These are phyloP conservation scores for Chrysanthemum lavandulifolium DNA, from an alignment of 129 eudicot species.

Conservation along the genomic window DNA sequence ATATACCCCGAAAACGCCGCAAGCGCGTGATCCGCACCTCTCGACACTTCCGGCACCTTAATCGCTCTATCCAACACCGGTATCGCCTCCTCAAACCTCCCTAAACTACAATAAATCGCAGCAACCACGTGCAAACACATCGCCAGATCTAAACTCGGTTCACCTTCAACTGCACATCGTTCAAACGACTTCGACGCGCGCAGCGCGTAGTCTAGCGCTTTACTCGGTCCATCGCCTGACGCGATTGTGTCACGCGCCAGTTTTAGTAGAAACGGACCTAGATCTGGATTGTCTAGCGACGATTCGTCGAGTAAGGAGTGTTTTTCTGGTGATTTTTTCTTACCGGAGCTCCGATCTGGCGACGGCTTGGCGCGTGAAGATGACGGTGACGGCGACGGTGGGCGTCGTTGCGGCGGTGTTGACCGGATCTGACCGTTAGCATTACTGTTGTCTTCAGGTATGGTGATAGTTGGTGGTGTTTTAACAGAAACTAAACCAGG, in stretches of 20 bases:
- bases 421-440: conserved; percentile 53
- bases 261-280: conserved; percentile 85
- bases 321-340: conserved; percentile 81
- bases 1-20: conserved; percentile 93
- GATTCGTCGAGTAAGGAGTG: conserved; percentile 51
- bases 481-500: conserved; percentile 87
- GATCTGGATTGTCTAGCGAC: conserved; percentile 88
- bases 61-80: conserved; percentile 93
- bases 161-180: conserved; percentile 68
- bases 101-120: conserved; percentile 95
- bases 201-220: conserved; percentile 87
- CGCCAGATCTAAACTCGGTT: conserved; percentile 88
- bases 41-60: conserved; percentile 68
- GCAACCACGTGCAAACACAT: conserved; percentile 98
- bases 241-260: conserved; percentile 94
- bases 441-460: conserved; percentile 42
- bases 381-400: conserved; percentile 89
- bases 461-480: conserved; percentile 70
- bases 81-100: conserved; percentile 90
- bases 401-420: conserved; percentile 63
- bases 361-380: conserved; percentile 94
- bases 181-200: conserved; percentile 90
- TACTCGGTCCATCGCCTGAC: conserved; percentile 88
- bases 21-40: conserved; percentile 92
- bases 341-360: conserved; percentile 89